Base-by-base conservation (phyloP, 805 yeast genomes). In the Candida xiaguanensis region DNA sequence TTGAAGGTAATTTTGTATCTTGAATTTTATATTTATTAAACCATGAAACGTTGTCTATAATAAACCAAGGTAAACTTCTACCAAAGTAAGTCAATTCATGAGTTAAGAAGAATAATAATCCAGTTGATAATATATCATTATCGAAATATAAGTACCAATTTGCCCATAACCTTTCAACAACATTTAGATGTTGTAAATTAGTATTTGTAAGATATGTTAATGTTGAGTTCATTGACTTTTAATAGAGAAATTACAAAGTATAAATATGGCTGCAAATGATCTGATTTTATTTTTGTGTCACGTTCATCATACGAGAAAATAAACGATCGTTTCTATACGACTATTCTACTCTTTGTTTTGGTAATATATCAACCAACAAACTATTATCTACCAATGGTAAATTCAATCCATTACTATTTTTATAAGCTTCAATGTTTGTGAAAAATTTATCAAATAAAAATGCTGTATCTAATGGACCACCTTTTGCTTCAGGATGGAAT, bases 401-500 rank as follows among this genome's bases (percentile, higher is more conserved):
- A 42, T 73, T 55, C 50, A 64, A 59, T 1, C 69, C 70, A 43
- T 63, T 64, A 30, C 40, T 46, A 9, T 41, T 22, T 44, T 56
- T 67, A 72, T 77, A 88, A 34, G 65, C 66, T 34, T 68, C 72
- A 47, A 93, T 82, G 55, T 82, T 73, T 27, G 70, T 76, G 53
- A 93, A 80, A 67, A 86, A 93, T 63, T 81, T 87, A 72, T 93
- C 98, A 53, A 93, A 93, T 63, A 93, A 72, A 67, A 80, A 87
- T 2, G 88, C 77, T 11, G 96, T 85, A 65, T 93, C 99, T 55
- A 85, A 75, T 43, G 99, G 99, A 52, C 99, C 99, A 53, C 99
- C 98, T 70, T 89, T 91, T 42, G 99, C 98, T 67, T 93, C 99
- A 35, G 99, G 99, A 63, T 93, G 99, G 77, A 93, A 93, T 66